Conservation (phyloP, 768 basidiomycete genomes). For the Podaxis sp. region DNA sequence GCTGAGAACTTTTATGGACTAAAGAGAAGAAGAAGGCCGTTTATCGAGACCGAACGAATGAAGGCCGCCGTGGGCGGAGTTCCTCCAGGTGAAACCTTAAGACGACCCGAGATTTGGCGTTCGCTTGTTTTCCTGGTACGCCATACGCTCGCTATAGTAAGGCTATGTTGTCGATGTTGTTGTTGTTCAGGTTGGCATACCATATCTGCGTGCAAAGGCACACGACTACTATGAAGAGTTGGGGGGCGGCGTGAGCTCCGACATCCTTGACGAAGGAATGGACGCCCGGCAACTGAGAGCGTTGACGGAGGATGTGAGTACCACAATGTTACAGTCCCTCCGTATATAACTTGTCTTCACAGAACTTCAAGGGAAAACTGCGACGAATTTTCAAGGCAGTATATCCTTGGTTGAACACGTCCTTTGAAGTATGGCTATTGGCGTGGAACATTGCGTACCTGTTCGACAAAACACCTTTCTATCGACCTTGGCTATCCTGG, state of each 20-base stretch:
- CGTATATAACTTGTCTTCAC: not conserved
- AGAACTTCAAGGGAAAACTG: conserved; percentile 56
- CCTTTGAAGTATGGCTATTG: conserved; percentile 81
- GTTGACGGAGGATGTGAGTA: conserved; percentile 52
- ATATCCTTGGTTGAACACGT: conserved; percentile 82
- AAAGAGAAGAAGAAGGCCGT: conserved; percentile 72
- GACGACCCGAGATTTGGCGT: conserved; percentile 65
- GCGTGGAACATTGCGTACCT: conserved; percentile 86
- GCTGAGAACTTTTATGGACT: conserved; percentile 96
- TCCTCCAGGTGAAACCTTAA: conserved; percentile 64
- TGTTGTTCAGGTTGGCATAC: conserved; percentile 72
- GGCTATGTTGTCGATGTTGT: not conserved
- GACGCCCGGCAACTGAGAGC: conserved; percentile 43
- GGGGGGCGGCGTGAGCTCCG: conserved; percentile 77
- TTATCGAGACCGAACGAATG: conserved; percentile 68
- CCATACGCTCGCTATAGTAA: conserved; percentile 8
- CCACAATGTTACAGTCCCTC: not conserved
- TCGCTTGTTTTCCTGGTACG: conserved; percentile 82
- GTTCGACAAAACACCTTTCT: conserved; percentile 82
- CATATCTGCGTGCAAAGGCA: conserved; percentile 86
- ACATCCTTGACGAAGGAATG: conserved; percentile 57
- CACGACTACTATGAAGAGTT: conserved; percentile 90
- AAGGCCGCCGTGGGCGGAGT: conserved; percentile 66
- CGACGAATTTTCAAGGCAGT: conserved; percentile 64
- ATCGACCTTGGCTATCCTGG: conserved; percentile 91